Base-by-base conservation (phyloP, 2,329 filamentous ascomycete genomes). In the Pyrenochaeta sp. region DNA sequence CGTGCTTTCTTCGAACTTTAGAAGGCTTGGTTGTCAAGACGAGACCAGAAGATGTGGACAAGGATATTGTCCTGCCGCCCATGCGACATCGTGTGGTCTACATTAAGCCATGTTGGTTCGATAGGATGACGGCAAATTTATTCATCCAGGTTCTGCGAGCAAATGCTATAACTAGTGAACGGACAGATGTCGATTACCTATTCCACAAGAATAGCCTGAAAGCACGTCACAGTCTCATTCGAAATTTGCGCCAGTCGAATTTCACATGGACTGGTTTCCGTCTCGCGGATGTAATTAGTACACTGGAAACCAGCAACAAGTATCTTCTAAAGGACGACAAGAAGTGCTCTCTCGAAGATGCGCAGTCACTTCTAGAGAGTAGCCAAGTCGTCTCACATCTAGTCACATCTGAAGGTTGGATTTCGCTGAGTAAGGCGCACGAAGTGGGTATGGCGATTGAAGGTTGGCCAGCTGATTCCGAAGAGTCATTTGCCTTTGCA, bases 151-250 rank as follows among this genome's bases (percentile, higher is more conserved):
- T 91, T 69, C 85, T 97, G 41, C 88, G 90, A 1, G 88, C 91
- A 61, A 98, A 98, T 69, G 87, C 92, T 0, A 87, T 98, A 0
- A 93, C 93, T 20, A 97, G 92, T 4, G 91, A 97, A 68, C 82
- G 93, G 10, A 87, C 84, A 0, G 94, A 94, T 64, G 81, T 85
- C 49, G 93, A 97, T 71, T 97, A 97, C 69, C 89, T 98, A 59
- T 97, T 97, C 64, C 90, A 97, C 64, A 84, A 85, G 0, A 86
- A 83, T 11, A 93, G 93, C 64, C 79, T 84, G 27, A 88, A 87
- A 57, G 82, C 83, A 33, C 78, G 96, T 11, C 77, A 87, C 21
- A 81, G 85, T 47, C 79, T 96, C 2, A 88, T 96, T 4, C 83
- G 83, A 49, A 97, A 97, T 67, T 75, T 97, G 39, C 86, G 91